Evolutionary conservation across 345 rosid species (phyloP).

Genomic region (Aquilaria yunnanensis): DNA sequence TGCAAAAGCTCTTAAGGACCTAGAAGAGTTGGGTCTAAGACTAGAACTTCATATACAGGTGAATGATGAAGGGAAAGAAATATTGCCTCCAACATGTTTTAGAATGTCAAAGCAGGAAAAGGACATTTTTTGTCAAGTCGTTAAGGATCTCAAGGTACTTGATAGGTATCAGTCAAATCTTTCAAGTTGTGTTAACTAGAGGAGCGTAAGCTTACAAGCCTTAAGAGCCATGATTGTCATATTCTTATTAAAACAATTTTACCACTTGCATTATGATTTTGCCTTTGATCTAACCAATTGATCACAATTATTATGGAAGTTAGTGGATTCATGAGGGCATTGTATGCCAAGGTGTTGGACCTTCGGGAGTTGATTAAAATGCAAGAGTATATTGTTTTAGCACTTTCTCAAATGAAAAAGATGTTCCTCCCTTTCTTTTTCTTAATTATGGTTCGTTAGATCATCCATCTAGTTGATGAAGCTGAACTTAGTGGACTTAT

Average conservation of each 20-base stretch:
- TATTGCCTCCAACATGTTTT: background rate
- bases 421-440: background rate
- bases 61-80: background rate
- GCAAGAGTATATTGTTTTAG: background rate
- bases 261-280: background rate
- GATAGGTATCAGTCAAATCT: constrained; percentile 1
- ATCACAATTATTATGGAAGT: background rate
- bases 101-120: background rate
- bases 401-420: background rate
- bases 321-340: background rate
- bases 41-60: background rate
- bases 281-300: background rate
- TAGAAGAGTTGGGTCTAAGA: background rate
- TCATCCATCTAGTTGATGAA: constrained; percentile 1
- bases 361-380: background rate
- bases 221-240: constrained; percentile 1
- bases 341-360: background rate
- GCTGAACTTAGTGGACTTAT: background rate
- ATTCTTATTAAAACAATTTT: background rate
- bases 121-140: background rate
- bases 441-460: background rate
- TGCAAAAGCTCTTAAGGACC: background rate
- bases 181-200: background rate
- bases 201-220: background rate
- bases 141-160: constrained; percentile 1